A percentile compares a stretch with the other conserved stretches of the same genome.
Evolutionary conservation across 108 stramenopile genomes (phyloP).

Genomic region (Epipyxis sp.): DNA sequence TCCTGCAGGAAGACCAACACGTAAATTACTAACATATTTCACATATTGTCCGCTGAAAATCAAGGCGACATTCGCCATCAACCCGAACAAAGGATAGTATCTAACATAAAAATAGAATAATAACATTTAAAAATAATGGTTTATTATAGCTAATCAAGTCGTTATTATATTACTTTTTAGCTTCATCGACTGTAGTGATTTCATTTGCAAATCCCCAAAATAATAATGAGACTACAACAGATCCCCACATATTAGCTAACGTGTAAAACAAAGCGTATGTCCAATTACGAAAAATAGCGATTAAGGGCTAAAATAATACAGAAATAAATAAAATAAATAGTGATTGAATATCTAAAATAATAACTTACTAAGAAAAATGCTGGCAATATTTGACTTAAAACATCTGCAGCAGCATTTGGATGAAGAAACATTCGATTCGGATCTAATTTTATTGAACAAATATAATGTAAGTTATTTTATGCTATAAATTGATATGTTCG

Average conservation of each 20-base stretch:
- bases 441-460: constrained; percentile 34
- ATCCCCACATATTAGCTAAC: constrained; percentile 97
- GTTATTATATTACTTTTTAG: constrained; percentile 56
- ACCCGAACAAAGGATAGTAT: constrained; percentile 93
- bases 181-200: constrained; percentile 89
- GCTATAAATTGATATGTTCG: not conserved
- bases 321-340: constrained; percentile 59
- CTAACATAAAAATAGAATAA: constrained; percentile 52
- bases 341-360: not conserved
- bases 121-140: not conserved
- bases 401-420: constrained; percentile 79
- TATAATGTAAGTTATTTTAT: not conserved
- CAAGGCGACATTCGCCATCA: constrained; percentile 89
- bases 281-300: constrained; percentile 73
- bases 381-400: constrained; percentile 63
- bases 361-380: constrained; percentile 53
- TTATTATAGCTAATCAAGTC: constrained; percentile 13
- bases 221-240: constrained; percentile 84
- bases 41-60: constrained; percentile 95
- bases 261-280: constrained; percentile 92
- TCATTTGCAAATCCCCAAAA: constrained; percentile 99
- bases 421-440: constrained; percentile 73
- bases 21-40: constrained; percentile 73
- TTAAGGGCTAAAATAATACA: constrained; percentile 46
- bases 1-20: constrained; percentile 69